Evolutionary conservation across 768 basidiomycete species (phyloP).

Genomic region (Phylloporus arenicola): DNA sequence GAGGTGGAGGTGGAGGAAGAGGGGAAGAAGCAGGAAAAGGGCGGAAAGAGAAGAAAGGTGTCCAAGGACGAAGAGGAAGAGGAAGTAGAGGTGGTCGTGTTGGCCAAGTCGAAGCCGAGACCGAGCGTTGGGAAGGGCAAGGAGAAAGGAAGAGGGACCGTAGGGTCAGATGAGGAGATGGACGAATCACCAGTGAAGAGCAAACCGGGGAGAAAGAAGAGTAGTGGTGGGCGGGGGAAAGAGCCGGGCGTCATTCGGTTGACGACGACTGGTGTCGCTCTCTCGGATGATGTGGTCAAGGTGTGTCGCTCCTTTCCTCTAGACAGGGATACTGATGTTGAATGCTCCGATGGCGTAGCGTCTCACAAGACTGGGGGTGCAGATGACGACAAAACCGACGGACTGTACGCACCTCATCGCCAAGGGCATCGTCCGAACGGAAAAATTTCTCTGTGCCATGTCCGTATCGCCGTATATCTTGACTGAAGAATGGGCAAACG

Average conservation of each 20-base stretch:
- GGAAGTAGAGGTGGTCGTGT: conserved; percentile 18
- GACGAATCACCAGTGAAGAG: conserved; percentile 1
- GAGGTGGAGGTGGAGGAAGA: conserved; percentile 3
- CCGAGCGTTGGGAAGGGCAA: conserved; percentile 6
- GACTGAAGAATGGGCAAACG: conserved; percentile 61
- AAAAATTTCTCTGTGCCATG: conserved; percentile 82
- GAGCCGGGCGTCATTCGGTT: conserved; percentile 35
- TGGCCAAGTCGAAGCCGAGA: conserved; percentile 13
- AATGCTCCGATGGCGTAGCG: conserved; percentile 34
- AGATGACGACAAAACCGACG: conserved; percentile 49
- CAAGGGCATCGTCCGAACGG: conserved; percentile 67
- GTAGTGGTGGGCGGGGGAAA: not conserved
- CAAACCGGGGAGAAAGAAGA: conserved; percentile 11
- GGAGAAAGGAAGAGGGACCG: not conserved
- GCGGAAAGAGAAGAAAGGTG: conserved; percentile 17
- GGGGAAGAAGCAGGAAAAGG: conserved; percentile 18
- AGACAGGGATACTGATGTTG: not conserved
- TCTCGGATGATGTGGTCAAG: conserved; percentile 56
- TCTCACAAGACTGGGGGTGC: conserved; percentile 61
- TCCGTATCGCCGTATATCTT: conserved; percentile 58
- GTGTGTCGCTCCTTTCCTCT: conserved; percentile 30
- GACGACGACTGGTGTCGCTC: conserved; percentile 62
- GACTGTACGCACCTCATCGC: conserved; percentile 81
- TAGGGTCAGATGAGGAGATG: conserved; percentile 5
- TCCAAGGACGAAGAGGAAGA: conserved; percentile 14